Evolutionary conservation across 345 rosid species (phyloP), one percentile per base, ranked within the genome.

Genomic region (Euphorbia lathyris): DNA sequence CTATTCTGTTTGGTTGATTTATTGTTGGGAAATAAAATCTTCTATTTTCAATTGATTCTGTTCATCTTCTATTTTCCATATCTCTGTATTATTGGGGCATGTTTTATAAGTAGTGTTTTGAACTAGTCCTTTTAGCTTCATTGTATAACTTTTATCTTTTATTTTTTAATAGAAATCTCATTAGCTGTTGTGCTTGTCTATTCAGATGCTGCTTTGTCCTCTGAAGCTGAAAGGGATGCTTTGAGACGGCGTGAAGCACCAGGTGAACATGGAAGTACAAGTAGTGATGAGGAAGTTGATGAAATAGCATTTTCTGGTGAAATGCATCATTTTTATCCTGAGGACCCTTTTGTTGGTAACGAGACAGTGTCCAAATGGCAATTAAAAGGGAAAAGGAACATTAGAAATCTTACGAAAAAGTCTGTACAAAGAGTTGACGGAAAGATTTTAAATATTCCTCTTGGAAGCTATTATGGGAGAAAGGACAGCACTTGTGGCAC

Each of bases 291-390:
- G n/a, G 98, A 92, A 73, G 83, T 74, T 25, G 89, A 88, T 72
- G 90, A 81, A 72, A 90, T 86, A 9, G 86, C 90, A 50, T 81
- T 82, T 29, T 91, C 97, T 76, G 91, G 90, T 72, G 92, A 86
- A 72, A 67, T 80, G 57, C 69, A 81, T 79, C 79, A 78, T 73
- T 76, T 82, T 53, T 82, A 84, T 81, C 80, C 80, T 38, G 86
- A 72, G 36, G 81, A 83, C 57, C 84, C 80, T 65, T 78, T 72
- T 76, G 73, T 76, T 67, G 76, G 67, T 63, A 78, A 81, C 65
- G 93, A 82, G 76, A 78, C 91, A 51, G 95, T 89, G 75, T 91
- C 97, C 80, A 91, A 86, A 71, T 96, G 99, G 99, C 92, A 84
- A 75, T 79, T 81, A 61, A 96, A 88, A 86, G 88, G 99, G 70